A percentile compares a stretch with the other conserved stretches of the same genome.
These are phyloP conservation scores for Citrus glauca DNA, from an alignment of 345 rosid genomes.

Conservation along the genomic window DNA sequence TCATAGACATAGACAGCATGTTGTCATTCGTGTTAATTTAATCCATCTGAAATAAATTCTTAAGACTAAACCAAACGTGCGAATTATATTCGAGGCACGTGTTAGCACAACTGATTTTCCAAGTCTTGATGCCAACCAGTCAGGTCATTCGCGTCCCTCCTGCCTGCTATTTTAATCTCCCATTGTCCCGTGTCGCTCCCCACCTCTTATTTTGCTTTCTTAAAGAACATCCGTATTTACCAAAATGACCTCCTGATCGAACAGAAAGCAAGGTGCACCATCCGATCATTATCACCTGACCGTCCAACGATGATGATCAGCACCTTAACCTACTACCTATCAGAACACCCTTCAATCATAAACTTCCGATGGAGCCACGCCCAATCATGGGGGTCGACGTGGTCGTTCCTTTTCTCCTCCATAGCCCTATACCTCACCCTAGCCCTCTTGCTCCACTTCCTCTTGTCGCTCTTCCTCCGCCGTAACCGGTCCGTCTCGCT, in stretches of 20 bases:
- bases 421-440: constrained; percentile 49
- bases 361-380: constrained; percentile 84
- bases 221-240: background rate
- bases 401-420: constrained; percentile 76
- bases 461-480: constrained; percentile 38
- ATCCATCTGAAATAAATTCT: too few relatives aligned
- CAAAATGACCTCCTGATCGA: background rate
- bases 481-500: constrained; percentile 45
- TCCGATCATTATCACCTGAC: constrained; percentile 6
- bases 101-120: background rate
- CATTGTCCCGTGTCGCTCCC: background rate
- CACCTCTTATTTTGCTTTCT: background rate
- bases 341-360: constrained; percentile 74
- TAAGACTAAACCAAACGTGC: background rate
- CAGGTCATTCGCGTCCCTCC: background rate
- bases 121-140: background rate
- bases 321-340: constrained; percentile 53
- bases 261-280: constrained; percentile 7
- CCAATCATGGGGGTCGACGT: constrained; percentile 89
- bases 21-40: too few relatives aligned
- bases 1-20: too few relatives aligned
- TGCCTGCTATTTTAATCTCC: background rate
- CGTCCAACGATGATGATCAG: constrained; percentile 20
- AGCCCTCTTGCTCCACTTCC: constrained; percentile 46
- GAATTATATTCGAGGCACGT: background rate